Evolutionary conservation across 2,329 filamentous ascomycete genomes (phyloP).

Genomic region (Verruconis gallopava): DNA sequence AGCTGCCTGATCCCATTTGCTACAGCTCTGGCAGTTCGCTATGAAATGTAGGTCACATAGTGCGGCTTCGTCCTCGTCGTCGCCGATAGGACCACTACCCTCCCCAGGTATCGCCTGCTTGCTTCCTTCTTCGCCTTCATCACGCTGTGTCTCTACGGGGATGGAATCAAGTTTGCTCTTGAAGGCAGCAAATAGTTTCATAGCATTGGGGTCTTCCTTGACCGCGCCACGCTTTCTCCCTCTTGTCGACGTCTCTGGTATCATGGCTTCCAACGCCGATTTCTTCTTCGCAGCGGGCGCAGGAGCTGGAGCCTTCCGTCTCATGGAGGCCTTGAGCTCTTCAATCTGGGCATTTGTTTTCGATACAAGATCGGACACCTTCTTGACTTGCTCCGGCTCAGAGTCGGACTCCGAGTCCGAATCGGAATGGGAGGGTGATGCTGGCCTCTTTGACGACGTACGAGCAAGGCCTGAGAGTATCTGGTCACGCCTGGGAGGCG

Average conservation of each 20-base stretch:
- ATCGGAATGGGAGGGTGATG: slow-evolving; percentile 21
- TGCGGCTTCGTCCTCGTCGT: slow-evolving; percentile 54
- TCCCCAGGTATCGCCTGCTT: slow-evolving; percentile 2
- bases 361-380: slow-evolving; percentile 1
- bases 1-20: slow-evolving; percentile 63
- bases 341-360: slow-evolving; percentile 69
- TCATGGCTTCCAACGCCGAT: slow-evolving; percentile 58
- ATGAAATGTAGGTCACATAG: slow-evolving; percentile 95
- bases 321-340: slow-evolving; percentile 70
- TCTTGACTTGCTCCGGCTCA: neutral
- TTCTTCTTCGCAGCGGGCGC: slow-evolving; percentile 40
- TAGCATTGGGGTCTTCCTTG: slow-evolving; percentile 41
- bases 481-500: slow-evolving; percentile 15
- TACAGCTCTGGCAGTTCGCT: slow-evolving; percentile 84
- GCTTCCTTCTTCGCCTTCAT: slow-evolving; percentile 18
- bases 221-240: slow-evolving; percentile 53
- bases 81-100: slow-evolving; percentile 16
- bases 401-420: slow-evolving; percentile 3
- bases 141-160: slow-evolving; percentile 14
- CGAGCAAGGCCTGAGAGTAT: slow-evolving; percentile 14
- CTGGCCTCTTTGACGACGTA: slow-evolving; percentile 6
- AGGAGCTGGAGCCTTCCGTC: slow-evolving; percentile 38
- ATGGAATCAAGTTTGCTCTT: slow-evolving; percentile 52
- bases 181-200: slow-evolving; percentile 68
- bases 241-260: slow-evolving; percentile 56